These are phyloP conservation scores for Avena insularis DNA, from an alignment of 176 grass and related monocot species.

Conservation along the genomic window DNA sequence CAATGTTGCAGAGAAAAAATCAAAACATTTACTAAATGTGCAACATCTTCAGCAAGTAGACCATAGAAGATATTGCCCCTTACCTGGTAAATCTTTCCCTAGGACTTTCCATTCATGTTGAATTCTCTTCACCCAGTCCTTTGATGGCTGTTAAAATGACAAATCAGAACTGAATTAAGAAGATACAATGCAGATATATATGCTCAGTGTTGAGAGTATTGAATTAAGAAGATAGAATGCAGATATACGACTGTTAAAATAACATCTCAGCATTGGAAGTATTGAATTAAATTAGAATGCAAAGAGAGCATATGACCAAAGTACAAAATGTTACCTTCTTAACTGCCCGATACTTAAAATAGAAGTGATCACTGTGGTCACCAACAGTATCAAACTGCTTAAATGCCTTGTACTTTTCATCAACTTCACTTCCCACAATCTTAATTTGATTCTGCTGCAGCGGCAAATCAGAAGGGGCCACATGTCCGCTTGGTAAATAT, in stretches of 20 bases:
- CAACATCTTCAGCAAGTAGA: constrained; percentile 22
- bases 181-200: constrained; percentile 30
- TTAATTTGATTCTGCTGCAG: constrained; percentile 41
- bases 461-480: constrained; percentile 22
- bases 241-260: neutral
- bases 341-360: constrained; percentile 36
- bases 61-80: constrained; percentile 5
- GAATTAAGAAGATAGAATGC: neutral
- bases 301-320: constrained; percentile 1
- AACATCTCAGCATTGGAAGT: neutral
- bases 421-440: constrained; percentile 43
- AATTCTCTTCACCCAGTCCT: constrained; percentile 71
- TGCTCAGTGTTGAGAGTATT: neutral
- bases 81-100: constrained; percentile 84
- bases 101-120: constrained; percentile 87
- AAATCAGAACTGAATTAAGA: constrained; percentile 16
- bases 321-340: constrained; percentile 56
- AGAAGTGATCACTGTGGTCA: constrained; percentile 62
- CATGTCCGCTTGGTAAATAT: constrained; percentile 48
- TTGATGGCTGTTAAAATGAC: constrained; percentile 58
- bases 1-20: neutral
- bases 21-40: constrained; percentile 18
- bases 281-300: constrained; percentile 15
- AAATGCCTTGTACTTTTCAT: constrained; percentile 67
- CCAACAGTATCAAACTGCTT: constrained; percentile 77